Base-by-base conservation (phyloP, 768 basidiomycete genomes). In the Leccinellum rugosiceps region DNA sequence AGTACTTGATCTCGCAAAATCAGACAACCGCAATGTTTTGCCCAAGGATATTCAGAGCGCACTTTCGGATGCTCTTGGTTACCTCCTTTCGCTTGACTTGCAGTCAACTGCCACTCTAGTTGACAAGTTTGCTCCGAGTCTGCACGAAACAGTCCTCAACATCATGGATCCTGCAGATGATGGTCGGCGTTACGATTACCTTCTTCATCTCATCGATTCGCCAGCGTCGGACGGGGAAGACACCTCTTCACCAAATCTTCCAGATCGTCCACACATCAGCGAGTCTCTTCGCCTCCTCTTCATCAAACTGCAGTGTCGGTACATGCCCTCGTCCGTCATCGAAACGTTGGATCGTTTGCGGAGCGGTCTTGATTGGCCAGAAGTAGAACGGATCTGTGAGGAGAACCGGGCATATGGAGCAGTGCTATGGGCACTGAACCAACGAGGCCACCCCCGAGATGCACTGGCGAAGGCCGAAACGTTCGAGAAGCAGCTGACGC, bases 361-460 rank as follows among this genome's bases (percentile, higher is more conserved):
- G 6, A 78, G 79, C 15, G 74, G 73, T 52, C 69, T 92, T 49
- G 85, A 90, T 55, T 82, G 85, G 74, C 59, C 72, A 2, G 74
- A 80, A 21, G 75, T 87, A 25, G 74, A 85, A 15, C 74, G 75
- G 5, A 80, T 83, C 9, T 95, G 92, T 70, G 89, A 94, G 71
- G 70, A 77, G 2, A 77, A 79, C 19, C 77, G 77, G 43, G 85
- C 84, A 15, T 88, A 81, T 60, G 86, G 92, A 50, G 92, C 90
- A 9, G 86, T 89, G 23, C 74, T 98, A 5, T 98, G 95, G 95
- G 79, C 85, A 3, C 73, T 86, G 47, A 80, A 93, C 62, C 78
- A 80, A 65, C 78, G 76, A 44, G 89, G 88, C 2, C 75, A 84
- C 49, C 81, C 88, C 9, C 76, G 74, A 52, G 79, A 77, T 19